phyloP scores from a whole-genome alignment of 768 basidiomycete genomes.

The Psilocybe azurescens region DNA sequence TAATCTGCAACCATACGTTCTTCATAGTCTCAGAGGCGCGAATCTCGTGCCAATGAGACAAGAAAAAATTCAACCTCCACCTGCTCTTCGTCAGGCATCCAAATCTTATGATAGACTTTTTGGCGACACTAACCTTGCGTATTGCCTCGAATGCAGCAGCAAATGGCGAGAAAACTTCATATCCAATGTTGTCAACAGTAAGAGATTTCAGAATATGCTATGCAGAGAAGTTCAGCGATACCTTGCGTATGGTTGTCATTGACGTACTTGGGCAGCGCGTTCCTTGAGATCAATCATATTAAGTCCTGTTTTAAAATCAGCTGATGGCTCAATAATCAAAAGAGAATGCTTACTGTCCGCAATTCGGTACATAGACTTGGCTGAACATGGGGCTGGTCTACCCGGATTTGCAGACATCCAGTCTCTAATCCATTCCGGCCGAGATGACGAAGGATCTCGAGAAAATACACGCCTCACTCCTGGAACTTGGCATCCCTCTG shows the following conservation, averaged over 20 bases:
- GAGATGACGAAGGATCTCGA: slow-evolving; percentile 31
- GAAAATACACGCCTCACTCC: slow-evolving; percentile 23
- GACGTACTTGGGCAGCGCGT: slow-evolving; percentile 60
- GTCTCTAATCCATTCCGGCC: slow-evolving; percentile 73
- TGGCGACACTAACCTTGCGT: slow-evolving; percentile 55
- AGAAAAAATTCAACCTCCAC: slow-evolving; percentile 71
- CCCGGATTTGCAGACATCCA: slow-evolving; percentile 69
- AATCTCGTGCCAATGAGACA: slow-evolving; percentile 84
- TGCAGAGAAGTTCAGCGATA: slow-evolving; percentile 5
- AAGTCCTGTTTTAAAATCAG: slow-evolving; percentile 51
- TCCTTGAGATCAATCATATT: slow-evolving; percentile 76
- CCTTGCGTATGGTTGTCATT: background rate
- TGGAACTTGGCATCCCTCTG: slow-evolving; percentile 33
- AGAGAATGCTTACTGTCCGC: slow-evolving; percentile 71
- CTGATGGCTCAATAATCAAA: background rate
- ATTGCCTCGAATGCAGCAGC: slow-evolving; percentile 83
- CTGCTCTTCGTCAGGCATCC: slow-evolving; percentile 27
- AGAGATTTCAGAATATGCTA: slow-evolving; percentile 81
- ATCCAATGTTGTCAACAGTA: slow-evolving; percentile 80
- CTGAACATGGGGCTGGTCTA: slow-evolving; percentile 74
- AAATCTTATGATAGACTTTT: background rate
- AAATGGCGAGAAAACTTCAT: slow-evolving; percentile 87
- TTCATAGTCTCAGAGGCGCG: slow-evolving; percentile 85
- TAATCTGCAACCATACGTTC: slow-evolving; percentile 84
- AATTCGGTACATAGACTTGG: slow-evolving; percentile 83